These are phyloP conservation scores for Eimeria zaria DNA, from an alignment of 169 alveolate species.

Conservation along the genomic window DNA sequence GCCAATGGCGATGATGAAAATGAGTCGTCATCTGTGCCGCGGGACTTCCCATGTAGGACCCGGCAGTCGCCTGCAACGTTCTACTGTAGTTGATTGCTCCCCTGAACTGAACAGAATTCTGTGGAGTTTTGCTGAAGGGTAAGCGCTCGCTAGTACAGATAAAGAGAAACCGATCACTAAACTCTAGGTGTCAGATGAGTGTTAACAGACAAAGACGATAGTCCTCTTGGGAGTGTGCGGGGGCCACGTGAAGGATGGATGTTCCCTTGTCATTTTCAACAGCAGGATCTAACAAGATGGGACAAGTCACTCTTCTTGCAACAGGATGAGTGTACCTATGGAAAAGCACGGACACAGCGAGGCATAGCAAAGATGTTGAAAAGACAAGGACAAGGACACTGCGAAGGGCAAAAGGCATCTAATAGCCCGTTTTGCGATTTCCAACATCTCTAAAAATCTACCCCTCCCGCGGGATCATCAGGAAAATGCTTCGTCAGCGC, in stretches of 20 bases:
- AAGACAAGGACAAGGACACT: neutral
- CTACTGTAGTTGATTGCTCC: neutral
- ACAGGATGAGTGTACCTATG: slow-evolving; percentile 52
- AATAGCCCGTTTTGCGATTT: neutral
- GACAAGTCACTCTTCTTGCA: slow-evolving; percentile 69
- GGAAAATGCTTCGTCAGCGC: neutral
- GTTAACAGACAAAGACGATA: slow-evolving; percentile 58
- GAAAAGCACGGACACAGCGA: neutral
- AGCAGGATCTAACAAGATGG: slow-evolving; percentile 53
- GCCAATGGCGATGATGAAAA: neutral
- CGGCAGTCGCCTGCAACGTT: neutral
- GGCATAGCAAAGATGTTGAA: neutral
- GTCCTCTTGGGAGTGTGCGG: slow-evolving; percentile 84
- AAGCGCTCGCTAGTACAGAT: neutral
- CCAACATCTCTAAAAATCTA: neutral
- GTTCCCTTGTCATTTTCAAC: slow-evolving; percentile 63
- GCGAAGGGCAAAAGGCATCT: neutral
- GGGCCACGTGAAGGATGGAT: slow-evolving; percentile 80
- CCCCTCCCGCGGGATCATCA: neutral
- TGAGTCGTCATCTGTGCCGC: neutral
- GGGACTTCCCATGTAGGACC: neutral
- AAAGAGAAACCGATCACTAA: neutral
- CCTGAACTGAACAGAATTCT: neutral
- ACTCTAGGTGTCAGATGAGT: neutral
- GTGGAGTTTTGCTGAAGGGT: neutral